Evolutionary conservation across 2,329 filamentous ascomycete species (phyloP).

Genomic region (Tricladium varicosporioides): DNA sequence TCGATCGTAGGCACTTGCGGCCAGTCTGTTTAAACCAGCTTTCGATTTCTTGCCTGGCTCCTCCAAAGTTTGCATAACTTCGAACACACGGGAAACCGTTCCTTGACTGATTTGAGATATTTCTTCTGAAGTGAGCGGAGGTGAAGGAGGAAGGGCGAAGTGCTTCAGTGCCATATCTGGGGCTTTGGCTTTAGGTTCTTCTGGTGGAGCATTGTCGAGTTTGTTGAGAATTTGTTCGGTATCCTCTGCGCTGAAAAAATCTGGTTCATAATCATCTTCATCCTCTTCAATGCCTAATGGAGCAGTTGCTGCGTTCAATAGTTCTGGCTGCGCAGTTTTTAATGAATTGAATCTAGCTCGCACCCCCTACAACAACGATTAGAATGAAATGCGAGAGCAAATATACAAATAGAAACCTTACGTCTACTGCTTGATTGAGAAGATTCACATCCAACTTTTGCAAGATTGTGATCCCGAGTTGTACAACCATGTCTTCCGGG

Average conservation of each 20-base stretch:
- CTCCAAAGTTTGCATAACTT: constrained; percentile 72
- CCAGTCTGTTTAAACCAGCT: constrained; percentile 78
- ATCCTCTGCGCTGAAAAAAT: constrained; percentile 71
- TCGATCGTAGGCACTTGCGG: constrained; percentile 78
- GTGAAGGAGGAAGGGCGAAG: constrained; percentile 77
- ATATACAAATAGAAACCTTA: constrained; percentile 39
- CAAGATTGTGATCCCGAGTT: constrained; percentile 78
- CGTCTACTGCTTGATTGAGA: constrained; percentile 71
- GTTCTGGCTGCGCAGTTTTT: constrained; percentile 20
- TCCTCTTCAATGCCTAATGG: constrained; percentile 69
- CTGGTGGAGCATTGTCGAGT: constrained; percentile 66
- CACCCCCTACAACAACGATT: constrained; percentile 42
- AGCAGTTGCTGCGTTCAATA: constrained; percentile 56
- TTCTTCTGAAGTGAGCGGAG: constrained; percentile 68
- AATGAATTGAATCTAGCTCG: constrained; percentile 45
- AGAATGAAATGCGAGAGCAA: background rate
- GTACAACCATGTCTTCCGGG: constrained; percentile 71
- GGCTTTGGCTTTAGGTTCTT: constrained; percentile 46
- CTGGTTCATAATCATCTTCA: constrained; percentile 91
- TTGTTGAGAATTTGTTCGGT: constrained; percentile 76
- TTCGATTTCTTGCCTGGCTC: constrained; percentile 63
- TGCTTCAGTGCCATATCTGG: constrained; percentile 58
- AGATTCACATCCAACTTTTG: constrained; percentile 66
- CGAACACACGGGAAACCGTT: constrained; percentile 74
- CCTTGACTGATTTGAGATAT: constrained; percentile 72